Evolutionary conservation across 2,329 filamentous ascomycete genomes (phyloP), one percentile per base, ranked within the genome.

Genomic region (Pseudogymnoascus sp.): DNA sequence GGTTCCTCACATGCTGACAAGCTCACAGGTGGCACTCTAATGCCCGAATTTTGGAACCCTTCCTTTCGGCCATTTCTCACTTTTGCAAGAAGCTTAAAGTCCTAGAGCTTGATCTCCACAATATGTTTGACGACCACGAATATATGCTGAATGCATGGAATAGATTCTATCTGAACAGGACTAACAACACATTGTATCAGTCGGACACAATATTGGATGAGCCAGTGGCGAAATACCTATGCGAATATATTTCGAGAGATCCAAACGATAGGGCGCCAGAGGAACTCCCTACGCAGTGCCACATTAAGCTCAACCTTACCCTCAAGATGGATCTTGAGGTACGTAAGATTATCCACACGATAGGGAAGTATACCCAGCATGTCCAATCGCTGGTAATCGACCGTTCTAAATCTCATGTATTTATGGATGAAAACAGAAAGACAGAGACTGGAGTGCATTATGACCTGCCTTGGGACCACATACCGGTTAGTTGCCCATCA

Each of bases 141-240:
- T 56, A 56, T 35, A 56, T 56, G 50, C 5, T 56, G 31, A 6
- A 56, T 33, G 50, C 50, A 56, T 56, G 50, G 50, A 56, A 56
- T 56, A 56, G 29, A 19, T 56, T 56, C 29, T 56, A 56, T 35
- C 8, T 7, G 50, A 56, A n/a, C 24, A 7, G 7, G 50, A 21
- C 5, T 19, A 35, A 16, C n/a, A 16, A 16, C 16, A 56, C 3
- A 7, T 14, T 56, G 50, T 56, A 56, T 14, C 50, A 56, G 33
- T 6, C 50, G 16, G 29, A 56, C 29, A n/a, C 4, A 13, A 33
- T 56, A 33, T 35, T 56, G 16, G 5, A 56, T 2, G 6, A 33
- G 16, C 29, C 29, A 16, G 16, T 33, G n/a, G 29, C 4, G 6
- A 56, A 35, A 56, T 11, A 19, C 16, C 16, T 56, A 56, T 33